Conservation (phyloP, 495 filamentous ascomycete genomes). For the Letharia lupina region DNA sequence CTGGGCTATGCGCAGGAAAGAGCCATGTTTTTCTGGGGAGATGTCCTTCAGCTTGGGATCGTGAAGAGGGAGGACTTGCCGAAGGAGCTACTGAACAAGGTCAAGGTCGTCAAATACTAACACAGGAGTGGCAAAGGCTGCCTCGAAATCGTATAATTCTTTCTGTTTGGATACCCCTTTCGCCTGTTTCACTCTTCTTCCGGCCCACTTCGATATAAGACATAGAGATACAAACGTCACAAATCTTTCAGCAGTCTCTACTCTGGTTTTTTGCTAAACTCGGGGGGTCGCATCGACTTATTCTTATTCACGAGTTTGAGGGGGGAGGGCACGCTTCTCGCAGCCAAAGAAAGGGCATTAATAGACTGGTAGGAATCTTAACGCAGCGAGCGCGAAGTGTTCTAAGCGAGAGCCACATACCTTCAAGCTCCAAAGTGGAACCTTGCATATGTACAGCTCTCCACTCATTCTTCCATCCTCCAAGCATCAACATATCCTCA, state of each 20-base stretch:
- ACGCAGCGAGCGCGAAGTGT: not conserved
- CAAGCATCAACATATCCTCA: slow-evolving; percentile 58
- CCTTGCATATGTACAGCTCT: not conserved
- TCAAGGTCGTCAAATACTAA: slow-evolving; percentile 58
- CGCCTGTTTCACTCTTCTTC: no score
- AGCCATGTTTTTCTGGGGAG: slow-evolving; percentile 88
- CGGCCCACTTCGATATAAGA: not conserved
- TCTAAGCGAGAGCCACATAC: not conserved
- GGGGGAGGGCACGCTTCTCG: not conserved
- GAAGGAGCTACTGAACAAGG: slow-evolving; percentile 42
- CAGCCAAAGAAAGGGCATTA: not conserved
- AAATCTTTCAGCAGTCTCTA: not conserved
- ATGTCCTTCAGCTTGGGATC: slow-evolving; percentile 65
- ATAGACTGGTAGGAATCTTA: not conserved
- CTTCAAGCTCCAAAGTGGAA: not conserved
- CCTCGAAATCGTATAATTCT: not conserved
- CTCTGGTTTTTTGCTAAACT: not conserved
- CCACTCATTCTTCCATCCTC: not conserved
- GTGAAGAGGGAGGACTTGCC: slow-evolving; percentile 67
- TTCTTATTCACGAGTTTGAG: not conserved
- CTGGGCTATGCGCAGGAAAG: slow-evolving; percentile 83
- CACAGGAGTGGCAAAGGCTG: not conserved
- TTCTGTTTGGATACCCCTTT: not conserved
- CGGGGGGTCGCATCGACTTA: not conserved
- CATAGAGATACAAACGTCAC: not conserved